Evolutionary conservation across 495 filamentous ascomycete species (phyloP).

Genomic region (Penicillium cinerascens): DNA sequence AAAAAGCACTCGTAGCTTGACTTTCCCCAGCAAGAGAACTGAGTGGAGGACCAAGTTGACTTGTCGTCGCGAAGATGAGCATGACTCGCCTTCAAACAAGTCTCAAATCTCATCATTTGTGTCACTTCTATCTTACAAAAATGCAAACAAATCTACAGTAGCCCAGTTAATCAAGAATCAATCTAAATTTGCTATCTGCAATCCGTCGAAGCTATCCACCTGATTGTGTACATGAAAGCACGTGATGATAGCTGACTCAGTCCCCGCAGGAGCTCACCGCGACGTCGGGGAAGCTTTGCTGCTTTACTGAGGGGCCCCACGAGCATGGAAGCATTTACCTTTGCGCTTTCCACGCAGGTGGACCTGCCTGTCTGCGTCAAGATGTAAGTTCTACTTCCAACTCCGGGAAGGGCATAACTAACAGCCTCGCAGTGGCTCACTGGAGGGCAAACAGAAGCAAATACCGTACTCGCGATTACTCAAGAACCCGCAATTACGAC

Average conservation of each 20-base stretch:
- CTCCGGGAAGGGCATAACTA: neutral
- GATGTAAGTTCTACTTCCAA: slow-evolving; percentile 53
- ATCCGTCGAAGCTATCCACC: neutral
- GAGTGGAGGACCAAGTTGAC: too few species aligned
- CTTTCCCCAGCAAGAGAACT: too few species aligned
- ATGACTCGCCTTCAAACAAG: too few species aligned
- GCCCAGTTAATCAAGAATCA: too few species aligned
- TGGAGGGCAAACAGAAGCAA: slow-evolving; percentile 82
- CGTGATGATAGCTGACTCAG: slow-evolving; percentile 18
- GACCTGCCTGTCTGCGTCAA: slow-evolving; percentile 76
- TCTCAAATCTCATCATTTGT: too few species aligned
- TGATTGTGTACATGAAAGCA: neutral
- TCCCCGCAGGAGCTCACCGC: slow-evolving; percentile 10
- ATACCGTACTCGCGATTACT: slow-evolving; percentile 76
- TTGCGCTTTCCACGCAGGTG: slow-evolving; percentile 79
- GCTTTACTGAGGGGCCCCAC: neutral
- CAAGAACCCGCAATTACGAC: slow-evolving; percentile 70
- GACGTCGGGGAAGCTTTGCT: neutral
- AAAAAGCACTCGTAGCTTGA: too few species aligned
- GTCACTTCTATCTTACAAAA: too few species aligned
- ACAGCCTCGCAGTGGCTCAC: slow-evolving; percentile 57
- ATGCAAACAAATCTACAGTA: too few species aligned
- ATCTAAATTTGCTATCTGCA: too few species aligned
- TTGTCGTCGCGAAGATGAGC: too few species aligned
- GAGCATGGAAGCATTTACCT: slow-evolving; percentile 89